Evolutionary conservation across 331 rosid species (phyloP).

Genomic region (Rhamnella rubrinervis): DNA sequence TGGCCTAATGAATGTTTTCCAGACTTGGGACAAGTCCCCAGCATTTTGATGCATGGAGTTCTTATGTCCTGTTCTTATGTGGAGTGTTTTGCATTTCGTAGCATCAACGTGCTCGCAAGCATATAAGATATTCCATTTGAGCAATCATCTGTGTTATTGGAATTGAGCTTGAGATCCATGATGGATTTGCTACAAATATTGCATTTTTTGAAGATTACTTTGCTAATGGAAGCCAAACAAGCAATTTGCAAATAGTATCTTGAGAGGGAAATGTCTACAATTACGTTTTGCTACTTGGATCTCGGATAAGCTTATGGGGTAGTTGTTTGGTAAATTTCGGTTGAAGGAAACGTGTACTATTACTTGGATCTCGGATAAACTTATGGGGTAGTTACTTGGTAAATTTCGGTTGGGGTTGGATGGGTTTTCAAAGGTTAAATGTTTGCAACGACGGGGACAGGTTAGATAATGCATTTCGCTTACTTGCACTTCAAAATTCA

Average conservation of each 20-base stretch:
- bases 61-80: not conserved
- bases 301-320: too few relatives aligned
- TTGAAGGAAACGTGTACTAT: too few relatives aligned
- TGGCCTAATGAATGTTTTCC: not conserved
- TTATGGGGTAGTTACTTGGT: too few relatives aligned
- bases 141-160: not conserved
- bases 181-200: slow-evolving; percentile 8
- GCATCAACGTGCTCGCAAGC: slow-evolving; percentile 1
- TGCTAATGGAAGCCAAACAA: slow-evolving; percentile 3
- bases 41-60: not conserved
- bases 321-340: not conserved
- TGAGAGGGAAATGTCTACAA: not conserved
- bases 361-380: not conserved
- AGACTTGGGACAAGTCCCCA: slow-evolving; percentile 9
- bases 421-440: too few relatives aligned
- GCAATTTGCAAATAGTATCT: not conserved
- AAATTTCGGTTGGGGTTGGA: too few relatives aligned
- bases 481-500: not conserved
- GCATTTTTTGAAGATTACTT: not conserved
- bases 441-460: not conserved
- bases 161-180: not conserved
- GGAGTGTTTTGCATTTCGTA: not conserved
- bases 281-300: not conserved
- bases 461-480: not conserved
- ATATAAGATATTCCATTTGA: not conserved